Conservation (phyloP, 495 filamentous ascomycete genomes). For the Neurospora tetrasperma region DNA sequence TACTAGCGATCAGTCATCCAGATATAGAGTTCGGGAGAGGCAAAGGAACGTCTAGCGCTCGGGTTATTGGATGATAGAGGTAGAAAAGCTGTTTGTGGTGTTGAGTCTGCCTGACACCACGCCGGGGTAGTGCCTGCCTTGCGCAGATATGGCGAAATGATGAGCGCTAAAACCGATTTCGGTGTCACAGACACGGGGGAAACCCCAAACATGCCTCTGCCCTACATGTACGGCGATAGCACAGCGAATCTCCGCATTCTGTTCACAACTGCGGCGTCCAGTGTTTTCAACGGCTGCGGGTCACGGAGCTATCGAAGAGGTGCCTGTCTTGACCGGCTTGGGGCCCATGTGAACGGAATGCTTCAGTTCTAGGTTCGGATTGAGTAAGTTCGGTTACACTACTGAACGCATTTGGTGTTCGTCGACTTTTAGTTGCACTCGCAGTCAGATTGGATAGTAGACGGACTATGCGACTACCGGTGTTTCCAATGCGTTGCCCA, state of each 20-base stretch:
- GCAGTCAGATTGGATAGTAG: no score
- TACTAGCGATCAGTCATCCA: not conserved
- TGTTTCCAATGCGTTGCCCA: no score
- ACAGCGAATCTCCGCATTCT: not conserved
- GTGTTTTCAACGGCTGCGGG: not conserved
- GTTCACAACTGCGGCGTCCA: not conserved
- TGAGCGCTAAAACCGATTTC: not conserved
- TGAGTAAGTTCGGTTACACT: not conserved
- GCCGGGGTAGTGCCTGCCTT: not conserved
- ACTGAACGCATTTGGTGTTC: no score
- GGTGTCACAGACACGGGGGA: not conserved
- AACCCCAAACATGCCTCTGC: not conserved
- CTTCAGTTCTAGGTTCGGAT: not conserved
- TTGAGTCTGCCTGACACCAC: not conserved
- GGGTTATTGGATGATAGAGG: not conserved
- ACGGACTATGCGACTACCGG: no score
- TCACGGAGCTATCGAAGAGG: not conserved
- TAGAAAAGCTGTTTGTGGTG: not conserved
- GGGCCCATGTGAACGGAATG: not conserved
- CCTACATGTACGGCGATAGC: not conserved
- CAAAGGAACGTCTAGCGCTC: not conserved
- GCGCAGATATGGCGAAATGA: not conserved
- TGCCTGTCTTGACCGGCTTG: not conserved
- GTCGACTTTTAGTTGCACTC: no score
- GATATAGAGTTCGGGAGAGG: not conserved